phyloP scores from a whole-genome alignment of 805 yeast genomes.

The Torulaspora indica region DNA sequence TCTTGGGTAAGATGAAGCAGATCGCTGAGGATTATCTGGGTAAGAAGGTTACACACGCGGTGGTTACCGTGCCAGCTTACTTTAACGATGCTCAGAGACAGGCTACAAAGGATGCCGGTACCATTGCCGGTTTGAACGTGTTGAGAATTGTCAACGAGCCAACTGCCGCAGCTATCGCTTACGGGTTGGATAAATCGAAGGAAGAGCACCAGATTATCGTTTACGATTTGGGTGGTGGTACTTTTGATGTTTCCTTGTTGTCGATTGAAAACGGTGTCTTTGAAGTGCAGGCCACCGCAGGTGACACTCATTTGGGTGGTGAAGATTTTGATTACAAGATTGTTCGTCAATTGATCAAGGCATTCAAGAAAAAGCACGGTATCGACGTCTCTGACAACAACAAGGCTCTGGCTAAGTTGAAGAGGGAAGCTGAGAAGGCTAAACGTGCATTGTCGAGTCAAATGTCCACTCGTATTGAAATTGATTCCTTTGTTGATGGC shows the following conservation, averaged over 20 bases:
- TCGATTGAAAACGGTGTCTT: constrained; percentile 88
- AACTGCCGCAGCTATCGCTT: constrained; percentile 97
- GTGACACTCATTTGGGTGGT: constrained; percentile 98
- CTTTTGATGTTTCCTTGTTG: constrained; percentile 85
- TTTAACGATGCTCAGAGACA: constrained; percentile 93
- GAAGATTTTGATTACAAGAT: constrained; percentile 91
- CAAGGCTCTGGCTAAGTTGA: constrained; percentile 86
- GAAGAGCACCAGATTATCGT: constrained; percentile 87
- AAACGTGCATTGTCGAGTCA: constrained; percentile 94
- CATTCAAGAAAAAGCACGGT: constrained; percentile 87
- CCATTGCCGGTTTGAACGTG: constrained; percentile 84
- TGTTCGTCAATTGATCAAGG: constrained; percentile 78
- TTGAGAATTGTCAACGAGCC: constrained; percentile 90
- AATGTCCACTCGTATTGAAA: constrained; percentile 93
- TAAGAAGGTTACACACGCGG: constrained; percentile 78
- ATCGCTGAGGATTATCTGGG: constrained; percentile 92
- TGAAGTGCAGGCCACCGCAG: constrained; percentile 89
- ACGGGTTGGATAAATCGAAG: constrained; percentile 79
- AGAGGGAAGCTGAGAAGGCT: constrained; percentile 98
- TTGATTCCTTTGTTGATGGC: constrained; percentile 92
- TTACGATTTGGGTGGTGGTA: constrained; percentile 97
- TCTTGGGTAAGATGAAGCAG: constrained; percentile 84
- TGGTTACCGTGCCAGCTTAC: constrained; percentile 89
- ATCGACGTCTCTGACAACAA: constrained; percentile 77
- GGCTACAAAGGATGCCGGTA: constrained; percentile 91